These are phyloP conservation scores for Paramecium tetraurelia DNA, from an alignment of 73 alveolate species.

Conservation along the genomic window DNA sequence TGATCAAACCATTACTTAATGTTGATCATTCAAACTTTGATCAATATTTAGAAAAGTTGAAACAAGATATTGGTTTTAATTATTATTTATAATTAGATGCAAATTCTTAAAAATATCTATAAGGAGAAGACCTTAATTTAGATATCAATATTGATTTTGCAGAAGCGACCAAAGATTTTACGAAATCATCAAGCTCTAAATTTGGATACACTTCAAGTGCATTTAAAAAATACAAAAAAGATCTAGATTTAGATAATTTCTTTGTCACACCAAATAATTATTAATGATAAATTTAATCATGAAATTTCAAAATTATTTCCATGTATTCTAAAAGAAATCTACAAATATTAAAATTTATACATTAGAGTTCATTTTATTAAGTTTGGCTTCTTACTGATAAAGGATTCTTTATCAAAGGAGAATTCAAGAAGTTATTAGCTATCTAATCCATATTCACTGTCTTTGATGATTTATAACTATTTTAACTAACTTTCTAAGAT, in stretches of 20 bases:
- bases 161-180: not conserved
- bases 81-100: not conserved
- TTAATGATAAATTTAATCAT: not conserved
- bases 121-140: not conserved
- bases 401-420: not conserved
- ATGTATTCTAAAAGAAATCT: not conserved
- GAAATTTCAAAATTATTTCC: not conserved
- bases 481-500: not conserved
- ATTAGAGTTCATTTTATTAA: not conserved
- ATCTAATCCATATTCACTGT: not conserved
- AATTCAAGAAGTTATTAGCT: not conserved
- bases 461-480: not conserved
- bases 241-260: not conserved
- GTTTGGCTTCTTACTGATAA: not conserved
- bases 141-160: not conserved
- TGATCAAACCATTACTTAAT: not conserved
- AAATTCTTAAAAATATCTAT: not conserved
- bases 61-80: not conserved
- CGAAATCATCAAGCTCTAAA: not conserved
- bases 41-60: not conserved
- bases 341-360: not conserved
- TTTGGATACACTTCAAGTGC: constrained; percentile 10
- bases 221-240: not conserved
- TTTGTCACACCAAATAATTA: not conserved
- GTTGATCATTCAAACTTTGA: not conserved